phyloP scores from a whole-genome alignment of 2,329 filamentous ascomycete genomes.

The Penicillium sp. region DNA sequence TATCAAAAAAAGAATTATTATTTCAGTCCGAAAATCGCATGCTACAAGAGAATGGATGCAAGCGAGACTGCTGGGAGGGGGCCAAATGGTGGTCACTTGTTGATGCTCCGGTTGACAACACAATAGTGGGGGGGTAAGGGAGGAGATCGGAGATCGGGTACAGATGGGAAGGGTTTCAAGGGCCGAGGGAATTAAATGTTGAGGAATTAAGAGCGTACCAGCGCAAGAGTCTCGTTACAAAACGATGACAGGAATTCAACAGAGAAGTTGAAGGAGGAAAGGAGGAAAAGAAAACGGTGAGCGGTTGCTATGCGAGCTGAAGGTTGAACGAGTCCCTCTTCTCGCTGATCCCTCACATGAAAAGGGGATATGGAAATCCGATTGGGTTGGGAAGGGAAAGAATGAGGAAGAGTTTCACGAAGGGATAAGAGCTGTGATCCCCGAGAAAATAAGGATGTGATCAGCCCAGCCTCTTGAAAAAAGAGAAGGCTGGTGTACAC shows the following conservation, averaged over 20 bases:
- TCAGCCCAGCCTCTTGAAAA: neutral
- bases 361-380: slow-evolving; percentile 6
- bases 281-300: slow-evolving; percentile 10
- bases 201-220: slow-evolving; percentile 24
- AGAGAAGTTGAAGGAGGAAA: slow-evolving; percentile 5
- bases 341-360: slow-evolving; percentile 29
- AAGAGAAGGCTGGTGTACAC: slow-evolving; percentile 24
- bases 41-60: slow-evolving; percentile 24
- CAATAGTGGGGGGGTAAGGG: slow-evolving; percentile 14
- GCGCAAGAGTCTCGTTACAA: slow-evolving; percentile 21
- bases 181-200: slow-evolving; percentile 8
- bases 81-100: slow-evolving; percentile 17
- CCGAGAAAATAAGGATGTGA: neutral
- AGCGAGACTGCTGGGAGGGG: slow-evolving; percentile 9
- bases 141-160: slow-evolving; percentile 8
- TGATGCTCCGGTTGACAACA: slow-evolving; percentile 20
- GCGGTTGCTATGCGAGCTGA: slow-evolving; percentile 13
- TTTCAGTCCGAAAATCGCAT: slow-evolving; percentile 39
- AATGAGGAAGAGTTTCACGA: slow-evolving; percentile 3
- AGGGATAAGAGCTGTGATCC: slow-evolving; percentile 7
- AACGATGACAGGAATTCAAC: slow-evolving; percentile 9
- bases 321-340: slow-evolving; percentile 8
- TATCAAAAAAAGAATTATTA: neutral
- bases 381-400: slow-evolving; percentile 4
- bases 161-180: slow-evolving; percentile 8